phyloP scores from a whole-genome alignment of 2,329 filamentous ascomycete species.

The Apiospora arundinis region DNA sequence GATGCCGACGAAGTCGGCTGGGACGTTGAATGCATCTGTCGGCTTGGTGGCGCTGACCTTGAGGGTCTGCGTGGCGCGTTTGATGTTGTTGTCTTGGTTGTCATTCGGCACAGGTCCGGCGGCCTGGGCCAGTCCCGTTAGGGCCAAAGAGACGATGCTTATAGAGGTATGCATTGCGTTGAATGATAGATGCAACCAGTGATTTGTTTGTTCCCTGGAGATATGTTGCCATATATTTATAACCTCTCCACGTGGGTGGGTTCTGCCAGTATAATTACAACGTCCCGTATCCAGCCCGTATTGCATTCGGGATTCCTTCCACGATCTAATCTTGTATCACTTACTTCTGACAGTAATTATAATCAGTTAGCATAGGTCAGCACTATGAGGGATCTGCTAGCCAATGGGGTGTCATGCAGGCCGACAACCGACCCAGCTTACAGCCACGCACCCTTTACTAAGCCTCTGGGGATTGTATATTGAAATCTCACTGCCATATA shows the following conservation, averaged over 20 bases:
- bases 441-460: not conserved
- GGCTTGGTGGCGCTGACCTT: constrained; percentile 14
- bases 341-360: not conserved
- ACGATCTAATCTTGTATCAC: not conserved
- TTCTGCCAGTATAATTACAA: not conserved
- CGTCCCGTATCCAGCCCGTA: not conserved
- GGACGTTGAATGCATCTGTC: constrained; percentile 18
- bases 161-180: not conserved
- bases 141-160: not conserved
- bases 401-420: not conserved
- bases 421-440: not conserved
- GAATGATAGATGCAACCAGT: not conserved
- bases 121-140: not conserved
- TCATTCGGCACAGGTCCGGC: not conserved
- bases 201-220: not conserved
- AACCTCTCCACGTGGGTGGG: not conserved
- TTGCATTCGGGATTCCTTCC: not conserved
- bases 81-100: not conserved
- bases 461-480: not conserved
- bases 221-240: not conserved
- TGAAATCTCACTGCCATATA: not conserved
- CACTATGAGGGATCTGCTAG: not conserved
- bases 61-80: constrained; percentile 18
- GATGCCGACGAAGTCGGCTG: constrained; percentile 24
- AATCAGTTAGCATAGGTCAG: not conserved